Conservation (phyloP, 352 stramenopile genomes). For the Aphanomyces stellatus region DNA sequence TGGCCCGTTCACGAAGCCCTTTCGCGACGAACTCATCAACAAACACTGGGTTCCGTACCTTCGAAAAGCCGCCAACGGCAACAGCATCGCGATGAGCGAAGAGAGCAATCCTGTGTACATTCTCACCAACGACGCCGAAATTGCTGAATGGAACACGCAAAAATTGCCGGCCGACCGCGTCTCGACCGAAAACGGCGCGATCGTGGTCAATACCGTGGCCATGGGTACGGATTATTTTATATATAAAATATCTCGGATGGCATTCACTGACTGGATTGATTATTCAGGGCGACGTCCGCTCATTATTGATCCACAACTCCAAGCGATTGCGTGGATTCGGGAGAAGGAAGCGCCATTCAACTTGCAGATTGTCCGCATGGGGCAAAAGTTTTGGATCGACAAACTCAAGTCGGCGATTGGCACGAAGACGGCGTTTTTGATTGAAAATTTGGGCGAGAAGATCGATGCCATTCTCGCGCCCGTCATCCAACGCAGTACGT, state of each 20-base stretch:
- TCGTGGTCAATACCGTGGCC: slow-evolving; percentile 86
- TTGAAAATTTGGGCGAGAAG: slow-evolving; percentile 92
- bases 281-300: slow-evolving; percentile 70
- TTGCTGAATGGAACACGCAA: slow-evolving; percentile 92
- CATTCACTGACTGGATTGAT: background rate
- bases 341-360: slow-evolving; percentile 88
- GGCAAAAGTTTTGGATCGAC: slow-evolving; percentile 92
- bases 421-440: slow-evolving; percentile 88
- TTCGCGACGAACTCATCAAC: slow-evolving; percentile 90
- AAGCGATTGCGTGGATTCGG: slow-evolving; percentile 91
- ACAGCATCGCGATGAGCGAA: slow-evolving; percentile 88
- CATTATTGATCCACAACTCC: slow-evolving; percentile 91
- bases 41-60: slow-evolving; percentile 90
- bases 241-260: background rate
- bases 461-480: slow-evolving; percentile 91
- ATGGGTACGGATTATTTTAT: slow-evolving; percentile 36
- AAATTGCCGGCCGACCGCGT: slow-evolving; percentile 88
- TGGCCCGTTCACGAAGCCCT: slow-evolving; percentile 92
- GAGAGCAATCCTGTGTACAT: slow-evolving; percentile 86
- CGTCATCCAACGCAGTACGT: slow-evolving; percentile 91
- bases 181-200: slow-evolving; percentile 91
- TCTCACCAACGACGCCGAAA: slow-evolving; percentile 86
- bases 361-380: slow-evolving; percentile 90
- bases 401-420: slow-evolving; percentile 91
- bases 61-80: slow-evolving; percentile 70